Conservation (phyloP, 2,329 filamentous ascomycete genomes). For the Verticillium nubilum region DNA sequence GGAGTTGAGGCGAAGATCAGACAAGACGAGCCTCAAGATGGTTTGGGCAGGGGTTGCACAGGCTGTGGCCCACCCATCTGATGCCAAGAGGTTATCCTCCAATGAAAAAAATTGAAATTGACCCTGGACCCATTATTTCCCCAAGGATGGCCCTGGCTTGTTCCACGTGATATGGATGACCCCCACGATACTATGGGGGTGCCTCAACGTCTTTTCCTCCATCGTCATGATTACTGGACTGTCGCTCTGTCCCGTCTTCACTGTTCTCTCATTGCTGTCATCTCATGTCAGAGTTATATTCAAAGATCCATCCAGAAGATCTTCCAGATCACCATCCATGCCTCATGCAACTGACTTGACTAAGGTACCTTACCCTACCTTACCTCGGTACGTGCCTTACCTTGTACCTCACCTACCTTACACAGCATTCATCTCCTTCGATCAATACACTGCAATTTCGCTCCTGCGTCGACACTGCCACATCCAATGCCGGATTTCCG, state of each 20-base stretch:
- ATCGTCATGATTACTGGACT: no score
- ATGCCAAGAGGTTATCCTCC: neutral
- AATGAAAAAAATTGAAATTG: neutral
- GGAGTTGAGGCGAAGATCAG: slow-evolving; percentile 2
- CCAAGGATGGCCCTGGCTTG: neutral
- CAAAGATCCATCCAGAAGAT: no score
- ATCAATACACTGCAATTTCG: slow-evolving; percentile 25
- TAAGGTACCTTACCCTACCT: no score
- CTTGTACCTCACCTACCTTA: no score
- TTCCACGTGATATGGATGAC: neutral
- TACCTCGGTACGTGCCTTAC: no score
- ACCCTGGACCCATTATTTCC: neutral
- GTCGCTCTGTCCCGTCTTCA: no score
- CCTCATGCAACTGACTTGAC: no score
- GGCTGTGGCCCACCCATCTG: neutral
- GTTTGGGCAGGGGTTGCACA: neutral
- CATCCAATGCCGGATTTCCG: slow-evolving; percentile 44
- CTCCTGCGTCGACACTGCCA: slow-evolving; percentile 33
- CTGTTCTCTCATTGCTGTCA: no score
- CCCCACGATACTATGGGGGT: neutral
- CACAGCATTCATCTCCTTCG: neutral
- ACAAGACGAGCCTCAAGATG: neutral
- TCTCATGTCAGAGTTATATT: no score
- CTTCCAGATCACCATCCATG: no score
- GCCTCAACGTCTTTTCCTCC: neutral